These are phyloP conservation scores for Castanea sativa DNA, from an alignment of 306 rosid species.

Conservation along the genomic window DNA sequence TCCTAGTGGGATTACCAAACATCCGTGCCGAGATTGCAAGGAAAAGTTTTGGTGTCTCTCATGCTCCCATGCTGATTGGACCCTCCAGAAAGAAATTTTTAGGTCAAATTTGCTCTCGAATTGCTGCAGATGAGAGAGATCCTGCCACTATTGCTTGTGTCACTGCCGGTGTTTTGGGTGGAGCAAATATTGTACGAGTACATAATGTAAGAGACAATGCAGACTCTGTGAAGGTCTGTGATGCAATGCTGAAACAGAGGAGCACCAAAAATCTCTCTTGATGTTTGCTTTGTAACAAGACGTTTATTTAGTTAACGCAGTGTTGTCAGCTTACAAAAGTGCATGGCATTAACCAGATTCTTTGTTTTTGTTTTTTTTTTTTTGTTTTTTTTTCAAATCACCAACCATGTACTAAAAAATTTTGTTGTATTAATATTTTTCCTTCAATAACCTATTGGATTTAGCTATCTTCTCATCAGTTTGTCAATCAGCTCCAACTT, in stretches of 20 bases:
- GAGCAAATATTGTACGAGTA: conserved; percentile 87
- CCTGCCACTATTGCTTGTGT: conserved; percentile 80
- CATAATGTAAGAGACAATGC: conserved; percentile 76
- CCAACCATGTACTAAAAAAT: background rate
- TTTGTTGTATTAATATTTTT: background rate
- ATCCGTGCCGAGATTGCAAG: conserved; percentile 58
- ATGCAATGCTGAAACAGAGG: conserved; percentile 58
- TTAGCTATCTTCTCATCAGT: background rate
- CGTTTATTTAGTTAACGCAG: background rate
- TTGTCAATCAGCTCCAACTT: background rate
- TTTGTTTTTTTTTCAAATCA: too few relatives aligned
- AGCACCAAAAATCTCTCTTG: background rate
- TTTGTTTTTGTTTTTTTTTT: background rate
- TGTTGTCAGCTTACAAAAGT: background rate
- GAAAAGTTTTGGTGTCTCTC: conserved; percentile 66
- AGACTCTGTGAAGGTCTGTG: conserved; percentile 78
- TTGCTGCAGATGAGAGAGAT: conserved; percentile 62
- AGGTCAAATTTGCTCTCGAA: conserved; percentile 58
- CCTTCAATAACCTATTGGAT: background rate
- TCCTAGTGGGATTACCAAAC: conserved; percentile 53
- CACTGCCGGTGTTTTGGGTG: conserved; percentile 57
- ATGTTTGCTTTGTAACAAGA: background rate
- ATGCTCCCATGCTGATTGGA: conserved; percentile 77
- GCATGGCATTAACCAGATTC: background rate
- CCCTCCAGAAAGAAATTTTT: conserved; percentile 85